phyloP scores from a whole-genome alignment of 139 green algal species.

The Micractinium sp. region DNA sequence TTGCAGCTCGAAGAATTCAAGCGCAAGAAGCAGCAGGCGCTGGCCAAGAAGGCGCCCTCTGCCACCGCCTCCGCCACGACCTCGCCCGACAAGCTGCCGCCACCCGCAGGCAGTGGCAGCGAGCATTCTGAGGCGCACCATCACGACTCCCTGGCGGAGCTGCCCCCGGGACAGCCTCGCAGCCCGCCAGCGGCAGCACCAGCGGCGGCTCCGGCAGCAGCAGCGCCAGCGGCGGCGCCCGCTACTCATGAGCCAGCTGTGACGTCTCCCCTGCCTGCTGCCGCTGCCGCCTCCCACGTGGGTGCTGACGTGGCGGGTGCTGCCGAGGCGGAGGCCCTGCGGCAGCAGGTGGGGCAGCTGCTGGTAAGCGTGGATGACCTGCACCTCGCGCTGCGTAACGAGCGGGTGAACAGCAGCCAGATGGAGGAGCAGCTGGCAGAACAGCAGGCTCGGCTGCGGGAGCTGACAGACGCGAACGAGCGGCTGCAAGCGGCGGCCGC shows the following conservation, averaged over 20 bases:
- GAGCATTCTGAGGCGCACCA: not conserved
- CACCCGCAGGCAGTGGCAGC: too few relatives aligned
- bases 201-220: not conserved
- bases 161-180: not conserved
- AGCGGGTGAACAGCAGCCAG: constrained; percentile 13
- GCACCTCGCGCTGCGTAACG: constrained; percentile 16
- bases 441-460: constrained; percentile 23
- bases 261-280: not conserved
- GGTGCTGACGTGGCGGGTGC: not conserved
- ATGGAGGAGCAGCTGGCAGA: constrained; percentile 1
- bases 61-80: not conserved
- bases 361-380: constrained; percentile 34
- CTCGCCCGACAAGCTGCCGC: not conserved
- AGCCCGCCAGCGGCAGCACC: not conserved
- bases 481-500: not conserved
- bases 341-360: constrained; percentile 40
- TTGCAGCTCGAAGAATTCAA: constrained; percentile 55
- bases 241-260: not conserved
- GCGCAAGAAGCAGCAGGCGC: constrained; percentile 46
- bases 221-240: not conserved
- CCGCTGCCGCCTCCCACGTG: not conserved
- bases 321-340: constrained; percentile 24
- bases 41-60: constrained; percentile 28
- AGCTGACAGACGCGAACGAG: constrained; percentile 1
- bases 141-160: not conserved